A percentile compares a stretch with the other conserved stretches of the same genome.
phyloP scores from a whole-genome alignment of 352 stramenopile species.

The Globisporangium sylvaticum region DNA sequence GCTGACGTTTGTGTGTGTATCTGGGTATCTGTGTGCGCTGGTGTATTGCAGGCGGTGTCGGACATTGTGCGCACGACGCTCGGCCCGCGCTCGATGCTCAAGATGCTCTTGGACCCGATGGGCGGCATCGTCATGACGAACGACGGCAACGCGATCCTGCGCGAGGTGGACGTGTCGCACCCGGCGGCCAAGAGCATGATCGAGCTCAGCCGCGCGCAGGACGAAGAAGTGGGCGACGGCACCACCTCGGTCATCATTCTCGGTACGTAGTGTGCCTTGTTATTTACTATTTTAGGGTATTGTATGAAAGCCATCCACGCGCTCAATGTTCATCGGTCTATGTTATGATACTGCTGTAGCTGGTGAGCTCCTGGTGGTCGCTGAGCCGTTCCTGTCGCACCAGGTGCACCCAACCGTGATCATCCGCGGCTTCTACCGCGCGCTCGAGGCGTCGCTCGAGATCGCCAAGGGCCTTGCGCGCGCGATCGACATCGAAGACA shows the following conservation, averaged over 20 bases:
- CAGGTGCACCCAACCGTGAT: constrained; percentile 99
- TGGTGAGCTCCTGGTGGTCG: constrained; percentile 96
- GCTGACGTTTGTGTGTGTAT: not conserved
- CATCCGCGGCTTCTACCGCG: constrained; percentile 93
- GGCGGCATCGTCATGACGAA: constrained; percentile 99
- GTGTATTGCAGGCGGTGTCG: constrained; percentile 73
- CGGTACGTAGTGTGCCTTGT: constrained; percentile 27
- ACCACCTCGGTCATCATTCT: constrained; percentile 99
- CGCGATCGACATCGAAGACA: constrained; percentile 95
- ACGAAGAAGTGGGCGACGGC: constrained; percentile 99
- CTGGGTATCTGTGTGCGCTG: not conserved
- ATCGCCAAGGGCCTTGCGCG: constrained; percentile 92
- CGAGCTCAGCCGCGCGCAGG: constrained; percentile 97
- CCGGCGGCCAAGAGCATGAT: constrained; percentile 99
- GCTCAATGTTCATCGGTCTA: constrained; percentile 2
- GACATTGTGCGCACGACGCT: constrained; percentile 99
- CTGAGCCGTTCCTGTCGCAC: constrained; percentile 95
- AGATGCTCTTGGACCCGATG: constrained; percentile 99
- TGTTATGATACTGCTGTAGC: constrained; percentile 35
- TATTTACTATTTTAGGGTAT: not conserved
- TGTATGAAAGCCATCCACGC: not conserved
- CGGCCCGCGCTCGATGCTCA: constrained; percentile 97
- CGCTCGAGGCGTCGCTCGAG: constrained; percentile 83
- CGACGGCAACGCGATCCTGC: constrained; percentile 99
- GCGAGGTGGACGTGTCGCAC: constrained; percentile 97